These are phyloP conservation scores for Pleurotus citrinopileatus DNA, from an alignment of 768 basidiomycete genomes.

Conservation along the genomic window DNA sequence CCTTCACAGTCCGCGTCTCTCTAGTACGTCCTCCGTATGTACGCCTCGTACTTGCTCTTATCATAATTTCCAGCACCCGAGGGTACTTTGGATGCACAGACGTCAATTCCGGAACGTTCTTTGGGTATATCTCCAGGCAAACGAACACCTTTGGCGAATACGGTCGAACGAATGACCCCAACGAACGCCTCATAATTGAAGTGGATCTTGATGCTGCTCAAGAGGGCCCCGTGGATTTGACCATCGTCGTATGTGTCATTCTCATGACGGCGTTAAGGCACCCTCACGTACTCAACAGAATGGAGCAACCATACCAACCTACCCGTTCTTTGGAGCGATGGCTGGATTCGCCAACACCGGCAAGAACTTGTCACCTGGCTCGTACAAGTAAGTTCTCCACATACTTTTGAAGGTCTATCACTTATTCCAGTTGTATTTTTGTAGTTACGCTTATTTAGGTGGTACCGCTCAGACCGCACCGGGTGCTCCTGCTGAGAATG, in stretches of 20 bases:
- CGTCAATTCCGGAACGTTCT: background rate
- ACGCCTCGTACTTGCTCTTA: background rate
- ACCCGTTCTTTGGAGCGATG: background rate
- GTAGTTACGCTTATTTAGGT: conserved; percentile 6
- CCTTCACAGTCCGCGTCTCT: no score
- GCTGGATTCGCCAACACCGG: background rate
- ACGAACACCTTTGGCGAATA: conserved; percentile 1
- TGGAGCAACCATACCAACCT: background rate
- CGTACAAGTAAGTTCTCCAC: background rate
- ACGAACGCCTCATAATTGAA: background rate
- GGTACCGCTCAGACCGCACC: background rate
- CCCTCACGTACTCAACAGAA: background rate
- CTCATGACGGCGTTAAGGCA: background rate
- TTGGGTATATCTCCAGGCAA: background rate
- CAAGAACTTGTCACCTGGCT: background rate
- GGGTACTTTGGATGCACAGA: background rate
- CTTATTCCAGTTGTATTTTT: background rate
- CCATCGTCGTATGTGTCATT: background rate
- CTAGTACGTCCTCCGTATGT: no score
- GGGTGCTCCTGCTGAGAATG: background rate
- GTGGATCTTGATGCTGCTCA: conserved; percentile 1
- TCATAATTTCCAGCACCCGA: background rate
- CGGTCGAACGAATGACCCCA: background rate
- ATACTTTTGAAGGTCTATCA: background rate
- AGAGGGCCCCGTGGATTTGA: background rate